A percentile compares a stretch with the other conserved stretches of the same genome.
phyloP scores from a whole-genome alignment of 2,329 filamentous ascomycete genomes.

The Camillea tinctor region DNA sequence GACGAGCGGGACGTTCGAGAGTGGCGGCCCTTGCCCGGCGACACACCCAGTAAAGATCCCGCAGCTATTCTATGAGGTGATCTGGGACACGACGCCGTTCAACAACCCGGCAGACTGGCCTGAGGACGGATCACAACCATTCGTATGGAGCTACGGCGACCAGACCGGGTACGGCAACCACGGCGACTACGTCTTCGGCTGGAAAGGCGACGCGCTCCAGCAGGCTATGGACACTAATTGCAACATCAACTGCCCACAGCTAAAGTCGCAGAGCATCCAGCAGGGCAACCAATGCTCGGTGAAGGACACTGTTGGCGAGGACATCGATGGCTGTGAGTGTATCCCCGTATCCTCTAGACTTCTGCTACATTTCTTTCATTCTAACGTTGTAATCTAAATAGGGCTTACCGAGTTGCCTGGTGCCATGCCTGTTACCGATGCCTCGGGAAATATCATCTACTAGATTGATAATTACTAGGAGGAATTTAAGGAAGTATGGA shows the following conservation, averaged over 20 bases:
- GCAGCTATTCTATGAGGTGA: slow-evolving; percentile 27
- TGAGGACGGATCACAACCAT: slow-evolving; percentile 27
- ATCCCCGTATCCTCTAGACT: background rate
- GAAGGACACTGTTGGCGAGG: slow-evolving; percentile 18
- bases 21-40: slow-evolving; percentile 23
- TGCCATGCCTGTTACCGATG: background rate
- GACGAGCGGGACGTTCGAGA: slow-evolving; percentile 22
- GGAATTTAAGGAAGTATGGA: background rate
- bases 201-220: slow-evolving; percentile 36
- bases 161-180: slow-evolving; percentile 34
- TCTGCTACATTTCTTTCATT: background rate
- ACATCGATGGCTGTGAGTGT: slow-evolving; percentile 25
- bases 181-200: slow-evolving; percentile 37
- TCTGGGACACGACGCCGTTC: slow-evolving; percentile 27
- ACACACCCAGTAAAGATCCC: slow-evolving; percentile 27
- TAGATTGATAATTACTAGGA: background rate
- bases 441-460: background rate
- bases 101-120: slow-evolving; percentile 25
- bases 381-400: background rate
- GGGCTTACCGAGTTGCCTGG: background rate
- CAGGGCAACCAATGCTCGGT: slow-evolving; percentile 22
- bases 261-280: slow-evolving; percentile 18
- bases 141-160: slow-evolving; percentile 25
- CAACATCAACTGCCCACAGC: slow-evolving; percentile 29
- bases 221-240: slow-evolving; percentile 30